phyloP scores from a whole-genome alignment of 495 filamentous ascomycete species.

The Aspergillus diversus region DNA sequence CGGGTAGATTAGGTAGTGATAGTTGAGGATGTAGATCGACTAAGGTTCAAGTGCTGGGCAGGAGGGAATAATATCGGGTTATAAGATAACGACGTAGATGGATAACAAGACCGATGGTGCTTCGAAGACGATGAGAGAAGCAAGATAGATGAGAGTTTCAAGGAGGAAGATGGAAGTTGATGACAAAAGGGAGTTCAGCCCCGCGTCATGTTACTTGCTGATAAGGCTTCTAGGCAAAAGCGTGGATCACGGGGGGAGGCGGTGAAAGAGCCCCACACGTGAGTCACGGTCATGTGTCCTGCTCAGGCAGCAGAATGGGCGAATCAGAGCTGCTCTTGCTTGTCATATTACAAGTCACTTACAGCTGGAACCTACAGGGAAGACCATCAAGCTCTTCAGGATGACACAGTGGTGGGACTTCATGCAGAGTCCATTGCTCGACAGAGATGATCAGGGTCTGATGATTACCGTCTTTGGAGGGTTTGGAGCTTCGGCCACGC shows the following conservation, averaged over 20 bases:
- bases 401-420: constrained; percentile 2
- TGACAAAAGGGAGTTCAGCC: constrained; percentile 29
- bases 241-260: constrained; percentile 40
- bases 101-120: constrained; percentile 22
- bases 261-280: constrained; percentile 37
- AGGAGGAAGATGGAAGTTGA: constrained; percentile 25
- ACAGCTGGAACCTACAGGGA: neutral
- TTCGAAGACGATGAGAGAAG: constrained; percentile 19
- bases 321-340: neutral
- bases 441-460: constrained; percentile 15
- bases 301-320: constrained; percentile 4
- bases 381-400: no score
- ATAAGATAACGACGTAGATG: constrained; percentile 15
- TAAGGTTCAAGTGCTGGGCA: constrained; percentile 1
- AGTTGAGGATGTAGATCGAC: constrained; percentile 6
- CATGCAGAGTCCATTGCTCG: constrained; percentile 7
- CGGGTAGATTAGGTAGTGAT: constrained; percentile 18
- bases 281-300: constrained; percentile 28
- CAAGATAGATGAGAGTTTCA: constrained; percentile 4
- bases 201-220: constrained; percentile 35
- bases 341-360: neutral
- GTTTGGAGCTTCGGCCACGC: constrained; percentile 13
- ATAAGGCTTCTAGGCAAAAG: constrained; percentile 25
- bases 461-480: constrained; percentile 13
- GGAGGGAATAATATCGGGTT: constrained; percentile 7